Evolutionary conservation across 192 early-diverging fungal genomes (phyloP), one percentile per base, ranked within the genome.

Genomic region (Mortierella hygrophila): DNA sequence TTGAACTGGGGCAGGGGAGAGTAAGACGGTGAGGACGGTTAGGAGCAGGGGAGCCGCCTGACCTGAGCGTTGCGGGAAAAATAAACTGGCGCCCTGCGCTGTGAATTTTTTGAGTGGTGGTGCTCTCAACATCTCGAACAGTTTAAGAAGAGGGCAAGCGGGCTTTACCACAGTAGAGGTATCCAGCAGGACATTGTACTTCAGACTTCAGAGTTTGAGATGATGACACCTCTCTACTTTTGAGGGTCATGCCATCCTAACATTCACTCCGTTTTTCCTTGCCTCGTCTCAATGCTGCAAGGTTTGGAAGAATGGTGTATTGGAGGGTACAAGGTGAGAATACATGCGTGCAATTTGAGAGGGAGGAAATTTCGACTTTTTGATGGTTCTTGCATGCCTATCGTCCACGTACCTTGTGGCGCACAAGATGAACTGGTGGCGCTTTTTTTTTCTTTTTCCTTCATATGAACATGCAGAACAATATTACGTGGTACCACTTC

Each of bases 381-480:
- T 52, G 29, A 65, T 65, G 60, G 8, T 32, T 32, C 26, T 32
- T 32, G 3, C 60, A 65, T 32, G 29, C 60, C 1, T n/a, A 20
- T 52, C 16, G 3, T 52, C 29, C 2, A 65, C 6, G 2, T 35
- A 35, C 35, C 35, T 23, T 10, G 9, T 60, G 23, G 18, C 29
- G 57, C n/a, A n/a, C 57, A 60, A 29, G 26, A 29, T 13, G n/a
- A 3, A 23, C 10, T 32, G 60, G 60, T 65, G 60, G 60, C 60
- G 60, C 29, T 65, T 26, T 65, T 32, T 13, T 65, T 65, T 65
- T 32, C 13, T 35, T 65, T 32, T 26, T 60, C 26, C 55, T 13
- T 65, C 60, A 65, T 29, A 65, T 65, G 60, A 65, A 65, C 60
- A 65, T 65, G 60, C 60, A 65, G 29, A 65, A 65, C 11, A 32